These are phyloP conservation scores for Ceratocystis colombiana DNA, from an alignment of 2,329 filamentous ascomycete genomes.

Conservation along the genomic window DNA sequence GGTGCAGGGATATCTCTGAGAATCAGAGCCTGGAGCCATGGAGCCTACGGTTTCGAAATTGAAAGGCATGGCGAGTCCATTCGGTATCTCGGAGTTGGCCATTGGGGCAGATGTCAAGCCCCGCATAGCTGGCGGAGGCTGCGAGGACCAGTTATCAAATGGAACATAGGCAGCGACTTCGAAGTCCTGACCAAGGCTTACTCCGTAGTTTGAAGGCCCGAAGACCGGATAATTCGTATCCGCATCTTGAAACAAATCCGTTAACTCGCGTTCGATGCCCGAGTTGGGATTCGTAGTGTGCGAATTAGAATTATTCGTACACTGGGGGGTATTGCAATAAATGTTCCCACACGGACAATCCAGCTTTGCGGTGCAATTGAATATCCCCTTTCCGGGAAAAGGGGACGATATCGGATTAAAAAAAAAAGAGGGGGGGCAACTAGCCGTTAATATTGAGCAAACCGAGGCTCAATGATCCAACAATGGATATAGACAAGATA, in stretches of 20 bases:
- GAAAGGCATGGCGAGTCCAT: not conserved
- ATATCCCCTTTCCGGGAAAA: slow-evolving; percentile 24
- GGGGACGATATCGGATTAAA: slow-evolving; percentile 17
- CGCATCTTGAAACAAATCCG: slow-evolving; percentile 12
- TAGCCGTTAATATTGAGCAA: slow-evolving; percentile 14
- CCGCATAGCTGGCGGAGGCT: not conserved
- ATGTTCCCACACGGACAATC: slow-evolving; percentile 17
- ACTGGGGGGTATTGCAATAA: slow-evolving; percentile 21
- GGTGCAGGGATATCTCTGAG: not conserved
- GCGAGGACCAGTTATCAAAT: not conserved
- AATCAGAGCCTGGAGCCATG: not conserved
- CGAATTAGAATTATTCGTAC: slow-evolving; percentile 19
- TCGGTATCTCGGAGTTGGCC: not conserved
- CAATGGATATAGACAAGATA: slow-evolving; percentile 15
- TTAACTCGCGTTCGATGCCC: slow-evolving; percentile 7
- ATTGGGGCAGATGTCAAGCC: not conserved
- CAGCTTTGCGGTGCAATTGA: slow-evolving; percentile 21
- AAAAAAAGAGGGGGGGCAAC: slow-evolving; percentile 19
- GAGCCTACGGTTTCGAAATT: not conserved
- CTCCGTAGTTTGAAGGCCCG: not conserved
- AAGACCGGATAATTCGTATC: slow-evolving; percentile 12
- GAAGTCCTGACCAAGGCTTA: not conserved
- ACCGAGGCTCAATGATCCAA: slow-evolving; percentile 16
- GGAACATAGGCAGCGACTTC: not conserved
- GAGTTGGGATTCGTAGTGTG: slow-evolving; percentile 14